A percentile compares a stretch with the other conserved stretches of the same genome.
Conservation (phyloP, 345 rosid species). For the Isatis tinctoria region DNA sequence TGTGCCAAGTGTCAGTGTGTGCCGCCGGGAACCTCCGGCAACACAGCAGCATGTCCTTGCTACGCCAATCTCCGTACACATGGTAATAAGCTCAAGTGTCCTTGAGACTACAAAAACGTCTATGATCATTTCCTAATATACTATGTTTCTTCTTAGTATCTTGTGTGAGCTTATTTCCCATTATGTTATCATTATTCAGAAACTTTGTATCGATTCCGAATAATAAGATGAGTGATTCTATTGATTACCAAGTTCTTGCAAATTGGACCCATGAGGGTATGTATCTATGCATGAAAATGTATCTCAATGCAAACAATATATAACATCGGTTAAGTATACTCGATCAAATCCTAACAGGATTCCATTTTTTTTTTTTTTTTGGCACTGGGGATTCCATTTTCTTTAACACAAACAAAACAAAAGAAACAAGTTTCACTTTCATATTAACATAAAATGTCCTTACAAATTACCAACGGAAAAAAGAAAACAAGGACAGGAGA, state of each 20-base stretch:
- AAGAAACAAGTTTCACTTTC: slow-evolving; percentile 10
- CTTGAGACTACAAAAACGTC: slow-evolving; percentile 25
- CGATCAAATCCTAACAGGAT: background rate
- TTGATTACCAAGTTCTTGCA: background rate
- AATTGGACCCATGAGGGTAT: background rate
- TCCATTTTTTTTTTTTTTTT: too few relatives aligned
- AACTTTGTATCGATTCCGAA: slow-evolving; percentile 1
- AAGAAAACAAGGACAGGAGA: background rate
- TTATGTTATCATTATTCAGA: background rate
- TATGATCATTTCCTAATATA: background rate
- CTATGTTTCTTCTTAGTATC: slow-evolving; percentile 3
- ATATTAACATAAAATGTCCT: slow-evolving; percentile 22
- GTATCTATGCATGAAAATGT: too few relatives aligned
- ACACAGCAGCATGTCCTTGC: slow-evolving; percentile 51
- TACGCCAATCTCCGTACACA: slow-evolving; percentile 48
- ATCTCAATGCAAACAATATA: too few relatives aligned
- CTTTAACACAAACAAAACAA: background rate
- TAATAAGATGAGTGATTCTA: slow-evolving; percentile 27
- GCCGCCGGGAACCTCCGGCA: slow-evolving; percentile 60
- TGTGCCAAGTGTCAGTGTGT: slow-evolving; percentile 63
- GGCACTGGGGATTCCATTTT: too few relatives aligned
- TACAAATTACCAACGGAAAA: background rate
- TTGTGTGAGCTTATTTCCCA: slow-evolving; percentile 1
- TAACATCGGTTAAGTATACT: background rate
- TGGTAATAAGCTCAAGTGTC: slow-evolving; percentile 57